These are phyloP conservation scores for Rostrohypoxylon terebratum DNA, from an alignment of 495 filamentous ascomycete genomes.

Conservation along the genomic window DNA sequence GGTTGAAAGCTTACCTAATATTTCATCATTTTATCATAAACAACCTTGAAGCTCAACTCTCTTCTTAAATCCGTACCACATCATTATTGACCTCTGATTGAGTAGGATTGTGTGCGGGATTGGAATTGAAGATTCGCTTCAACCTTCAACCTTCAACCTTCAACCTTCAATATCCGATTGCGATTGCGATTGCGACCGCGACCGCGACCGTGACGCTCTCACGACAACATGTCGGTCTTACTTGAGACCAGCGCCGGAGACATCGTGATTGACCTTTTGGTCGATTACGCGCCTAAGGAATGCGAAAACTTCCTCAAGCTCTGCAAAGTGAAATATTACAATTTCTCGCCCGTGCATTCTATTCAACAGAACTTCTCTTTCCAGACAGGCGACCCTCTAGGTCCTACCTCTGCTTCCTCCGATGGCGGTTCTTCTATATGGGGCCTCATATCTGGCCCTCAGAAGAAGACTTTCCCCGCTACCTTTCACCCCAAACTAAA, in stretches of 20 bases:
- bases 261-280: constrained; percentile 90
- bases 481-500: constrained; percentile 85
- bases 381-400: constrained; percentile 93
- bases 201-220: neutral
- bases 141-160: no score
- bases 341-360: constrained; percentile 89
- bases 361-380: constrained; percentile 94
- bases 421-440: constrained; percentile 94
- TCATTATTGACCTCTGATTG: no score
- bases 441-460: constrained; percentile 79
- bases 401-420: constrained; percentile 81
- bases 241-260: constrained; percentile 93
- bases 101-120: neutral
- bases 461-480: constrained; percentile 82
- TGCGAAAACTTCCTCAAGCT: constrained; percentile 98
- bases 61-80: neutral
- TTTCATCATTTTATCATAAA: neutral
- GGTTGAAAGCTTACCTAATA: neutral
- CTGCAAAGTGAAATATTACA: constrained; percentile 98
- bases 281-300: constrained; percentile 85
- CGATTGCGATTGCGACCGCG: neutral
- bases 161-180: neutral
- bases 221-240: constrained; percentile 72
- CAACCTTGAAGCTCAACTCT: neutral
- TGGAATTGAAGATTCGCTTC: neutral